Conservation (phyloP, 176 grass and related monocot genomes). For the Aegilops tauschii region DNA sequence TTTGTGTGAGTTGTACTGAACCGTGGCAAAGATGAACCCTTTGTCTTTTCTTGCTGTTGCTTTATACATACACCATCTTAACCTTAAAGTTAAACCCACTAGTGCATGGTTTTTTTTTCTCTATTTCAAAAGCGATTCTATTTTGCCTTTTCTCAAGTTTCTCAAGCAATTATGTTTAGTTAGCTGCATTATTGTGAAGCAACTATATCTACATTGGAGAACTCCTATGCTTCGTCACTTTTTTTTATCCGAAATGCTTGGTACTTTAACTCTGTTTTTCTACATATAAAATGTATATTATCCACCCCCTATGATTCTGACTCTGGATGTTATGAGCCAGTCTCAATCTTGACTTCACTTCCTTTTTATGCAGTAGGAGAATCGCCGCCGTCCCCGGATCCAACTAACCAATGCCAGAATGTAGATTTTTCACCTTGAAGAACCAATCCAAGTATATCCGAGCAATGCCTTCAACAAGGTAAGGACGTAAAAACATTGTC, state of each 20-base stretch:
- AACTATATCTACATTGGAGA: not conserved
- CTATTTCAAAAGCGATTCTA: too few relatives aligned
- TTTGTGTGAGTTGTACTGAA: not conserved
- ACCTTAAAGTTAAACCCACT: not conserved
- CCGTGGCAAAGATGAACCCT: not conserved
- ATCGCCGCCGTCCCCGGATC: too few relatives aligned
- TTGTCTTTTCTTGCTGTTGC: not conserved
- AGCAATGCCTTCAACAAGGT: too few relatives aligned
- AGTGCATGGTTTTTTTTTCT: too few relatives aligned
- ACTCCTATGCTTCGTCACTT: not conserved
- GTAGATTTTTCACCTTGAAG: too few relatives aligned
- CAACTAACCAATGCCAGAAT: too few relatives aligned
- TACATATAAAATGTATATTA: not conserved
- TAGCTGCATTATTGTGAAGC: not conserved
- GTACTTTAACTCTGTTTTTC: not conserved
- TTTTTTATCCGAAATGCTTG: not conserved
- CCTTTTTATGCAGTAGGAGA: slow-evolving; percentile 25
- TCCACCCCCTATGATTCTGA: not conserved
- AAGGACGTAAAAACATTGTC: too few relatives aligned
- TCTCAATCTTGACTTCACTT: slow-evolving; percentile 14
- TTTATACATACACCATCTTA: not conserved
- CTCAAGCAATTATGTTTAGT: not conserved
- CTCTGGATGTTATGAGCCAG: not conserved
- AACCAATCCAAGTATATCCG: too few relatives aligned
- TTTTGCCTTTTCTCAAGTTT: slow-evolving; percentile 15